Conservation (phyloP, 108 stramenopile genomes). For the Cyclotella baltica region DNA sequence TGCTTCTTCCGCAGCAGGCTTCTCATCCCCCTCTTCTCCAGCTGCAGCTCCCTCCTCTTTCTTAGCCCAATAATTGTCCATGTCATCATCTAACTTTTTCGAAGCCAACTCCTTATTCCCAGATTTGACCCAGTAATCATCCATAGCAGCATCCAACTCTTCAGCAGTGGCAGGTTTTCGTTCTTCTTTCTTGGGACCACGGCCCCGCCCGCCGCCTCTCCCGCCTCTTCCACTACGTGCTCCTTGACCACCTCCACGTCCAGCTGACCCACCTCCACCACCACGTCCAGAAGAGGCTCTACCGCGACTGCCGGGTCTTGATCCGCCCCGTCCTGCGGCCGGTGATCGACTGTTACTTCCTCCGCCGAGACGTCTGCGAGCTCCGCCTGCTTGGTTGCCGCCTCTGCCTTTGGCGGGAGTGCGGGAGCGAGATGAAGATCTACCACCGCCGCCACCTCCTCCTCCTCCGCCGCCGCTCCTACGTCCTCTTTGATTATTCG, state of each 20-base stretch:
- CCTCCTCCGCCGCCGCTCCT: constrained; percentile 25
- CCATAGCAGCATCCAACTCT: constrained; percentile 85
- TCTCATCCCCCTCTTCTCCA: constrained; percentile 34
- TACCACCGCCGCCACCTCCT: constrained; percentile 12
- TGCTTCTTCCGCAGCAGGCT: constrained; percentile 39
- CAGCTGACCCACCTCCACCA: constrained; percentile 22
- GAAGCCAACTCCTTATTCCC: constrained; percentile 80
- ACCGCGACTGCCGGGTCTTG: too few relatives aligned
- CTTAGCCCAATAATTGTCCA: constrained; percentile 87
- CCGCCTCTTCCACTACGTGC: constrained; percentile 15
- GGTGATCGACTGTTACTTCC: background rate
- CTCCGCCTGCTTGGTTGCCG: constrained; percentile 20
- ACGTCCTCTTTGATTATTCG: constrained; percentile 40
- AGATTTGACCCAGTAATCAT: constrained; percentile 81
- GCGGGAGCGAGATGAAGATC: constrained; percentile 1
- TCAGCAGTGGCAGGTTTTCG: constrained; percentile 76
- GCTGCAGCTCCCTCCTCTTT: constrained; percentile 55
- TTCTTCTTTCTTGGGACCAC: constrained; percentile 51
- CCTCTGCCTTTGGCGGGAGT: constrained; percentile 15
- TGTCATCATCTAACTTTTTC: constrained; percentile 89
- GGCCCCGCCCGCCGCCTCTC: constrained; percentile 14
- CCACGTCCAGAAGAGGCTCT: too few relatives aligned
- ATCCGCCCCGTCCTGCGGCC: background rate
- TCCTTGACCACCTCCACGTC: constrained; percentile 16
- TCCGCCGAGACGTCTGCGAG: constrained; percentile 30